These are phyloP conservation scores for Schrenkiella parvula DNA, from an alignment of 345 rosid genomes.

Conservation along the genomic window DNA sequence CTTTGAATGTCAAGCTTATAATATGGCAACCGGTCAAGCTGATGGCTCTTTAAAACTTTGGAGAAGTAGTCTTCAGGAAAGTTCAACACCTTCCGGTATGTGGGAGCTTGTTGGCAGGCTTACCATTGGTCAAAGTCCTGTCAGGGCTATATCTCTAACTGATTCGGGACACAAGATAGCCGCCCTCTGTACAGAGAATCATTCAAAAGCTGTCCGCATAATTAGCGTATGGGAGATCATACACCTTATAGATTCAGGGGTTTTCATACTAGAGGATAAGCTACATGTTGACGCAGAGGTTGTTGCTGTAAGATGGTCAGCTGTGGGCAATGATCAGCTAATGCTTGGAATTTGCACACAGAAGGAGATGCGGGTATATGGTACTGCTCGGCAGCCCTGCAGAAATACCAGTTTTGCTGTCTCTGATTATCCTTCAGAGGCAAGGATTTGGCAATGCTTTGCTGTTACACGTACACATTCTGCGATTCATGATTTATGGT, in stretches of 20 bases:
- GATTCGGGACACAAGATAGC: constrained; percentile 74
- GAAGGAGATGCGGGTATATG: constrained; percentile 65
- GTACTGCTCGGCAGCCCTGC: constrained; percentile 42
- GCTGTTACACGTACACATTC: constrained; percentile 51
- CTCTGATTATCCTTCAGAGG: constrained; percentile 35
- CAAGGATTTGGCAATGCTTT: constrained; percentile 69
- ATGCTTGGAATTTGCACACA: constrained; percentile 69
- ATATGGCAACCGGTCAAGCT: constrained; percentile 74
- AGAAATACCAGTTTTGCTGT: constrained; percentile 38
- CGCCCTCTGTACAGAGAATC: constrained; percentile 41
- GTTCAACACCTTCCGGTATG: constrained; percentile 27
- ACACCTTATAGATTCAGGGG: constrained; percentile 52
- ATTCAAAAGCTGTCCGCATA: constrained; percentile 27
- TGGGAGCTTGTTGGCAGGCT: constrained; percentile 86
- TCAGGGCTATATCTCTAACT: constrained; percentile 51
- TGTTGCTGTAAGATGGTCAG: constrained; percentile 64
- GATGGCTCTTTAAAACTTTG: constrained; percentile 84
- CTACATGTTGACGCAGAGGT: constrained; percentile 44
- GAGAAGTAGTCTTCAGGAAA: constrained; percentile 49
- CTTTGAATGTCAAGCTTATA: constrained; percentile 47
- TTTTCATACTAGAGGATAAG: constrained; percentile 63
- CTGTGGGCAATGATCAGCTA: constrained; percentile 59
- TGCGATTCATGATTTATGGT: constrained; percentile 51
- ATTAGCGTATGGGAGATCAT: constrained; percentile 64
- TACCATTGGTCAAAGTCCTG: constrained; percentile 51